Base-by-base conservation (phyloP, 257 asterid genomes). In the Nemophila menziesii region DNA sequence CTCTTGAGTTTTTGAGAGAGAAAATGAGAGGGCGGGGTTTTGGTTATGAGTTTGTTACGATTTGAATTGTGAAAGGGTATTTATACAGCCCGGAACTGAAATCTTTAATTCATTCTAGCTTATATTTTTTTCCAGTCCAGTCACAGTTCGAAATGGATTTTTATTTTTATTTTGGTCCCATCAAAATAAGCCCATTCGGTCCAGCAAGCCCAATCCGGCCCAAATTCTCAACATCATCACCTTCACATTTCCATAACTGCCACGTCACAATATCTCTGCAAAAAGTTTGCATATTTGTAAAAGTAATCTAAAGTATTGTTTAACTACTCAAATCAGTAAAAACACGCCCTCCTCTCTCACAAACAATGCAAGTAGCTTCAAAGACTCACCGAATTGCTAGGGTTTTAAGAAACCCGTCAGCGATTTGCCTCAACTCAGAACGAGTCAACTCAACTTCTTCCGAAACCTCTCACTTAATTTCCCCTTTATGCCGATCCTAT, bases 41-140 rank as follows among this genome's bases (percentile, higher is more conserved):
- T 20, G 23, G 20, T 22, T 5, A 18, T 0, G 57, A 58, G 73
- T 69, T 62, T 49, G 8, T n/a, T 53, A 36, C n/a, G n/a, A 56
- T 58, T 43, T 66, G 62, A 37, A 54, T 42, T 70, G 46, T 53
- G 47, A 19, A 34, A 13, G 34, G 36, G 49, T n/a, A 6, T 1
- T 23, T 49, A 43, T 63, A 64, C 39, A 54, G 17, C 13, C 64
- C 58, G 76, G 71, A 63, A 43, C 53, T 54, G 39, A 56, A 48
- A 44, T 24, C 29, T 33, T 44, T 51, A 16, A 14, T 14, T 5
- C 1, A 22, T 15, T 42, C 1, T 5, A 27, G 2, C 47, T 58
- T 21, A 12, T 16, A 7, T 54, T 43, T 1, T n/a, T 12, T 46
- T 68, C n/a, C n/a, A n/a, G n/a, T n/a, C n/a, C n/a, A n/a, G n/a